These are phyloP conservation scores for Lentithecium fluviatile DNA, from an alignment of 495 filamentous ascomycete genomes.

Conservation along the genomic window DNA sequence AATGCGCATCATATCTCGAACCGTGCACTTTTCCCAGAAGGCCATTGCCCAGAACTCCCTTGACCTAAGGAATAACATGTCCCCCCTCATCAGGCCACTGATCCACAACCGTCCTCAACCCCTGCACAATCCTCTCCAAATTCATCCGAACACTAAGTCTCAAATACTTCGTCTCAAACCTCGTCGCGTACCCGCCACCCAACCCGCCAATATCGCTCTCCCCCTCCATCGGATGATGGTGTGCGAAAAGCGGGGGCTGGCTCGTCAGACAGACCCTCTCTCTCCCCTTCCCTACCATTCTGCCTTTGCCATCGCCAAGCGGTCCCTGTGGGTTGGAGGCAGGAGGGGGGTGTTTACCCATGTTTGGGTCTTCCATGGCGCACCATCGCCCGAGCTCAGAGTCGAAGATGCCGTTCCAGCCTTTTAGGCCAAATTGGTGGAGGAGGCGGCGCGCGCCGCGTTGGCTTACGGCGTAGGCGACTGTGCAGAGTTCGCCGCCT, in stretches of 20 bases:
- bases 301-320: background rate
- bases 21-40: too few relatives aligned
- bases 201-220: constrained; percentile 48
- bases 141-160: constrained; percentile 54
- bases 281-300: constrained; percentile 9
- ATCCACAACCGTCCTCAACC: constrained; percentile 19
- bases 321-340: constrained; percentile 21
- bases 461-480: constrained; percentile 28
- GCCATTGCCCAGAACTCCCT: too few relatives aligned
- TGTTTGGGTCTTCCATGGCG: constrained; percentile 28
- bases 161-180: constrained; percentile 49
- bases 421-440: constrained; percentile 48
- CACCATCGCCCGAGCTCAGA: constrained; percentile 53
- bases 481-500: constrained; percentile 43
- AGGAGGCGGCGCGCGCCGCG: constrained; percentile 49
- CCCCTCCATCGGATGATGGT: constrained; percentile 47
- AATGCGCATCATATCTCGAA: too few relatives aligned
- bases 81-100: constrained; percentile 30
- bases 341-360: background rate
- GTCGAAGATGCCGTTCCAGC: constrained; percentile 48
- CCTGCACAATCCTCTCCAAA: constrained; percentile 36
- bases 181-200: constrained; percentile 40
- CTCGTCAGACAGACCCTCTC: constrained; percentile 47
- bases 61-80: too few relatives aligned
- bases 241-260: constrained; percentile 50